Conservation (phyloP, 257 asterid species). For the Solanum gracilifrons region DNA sequence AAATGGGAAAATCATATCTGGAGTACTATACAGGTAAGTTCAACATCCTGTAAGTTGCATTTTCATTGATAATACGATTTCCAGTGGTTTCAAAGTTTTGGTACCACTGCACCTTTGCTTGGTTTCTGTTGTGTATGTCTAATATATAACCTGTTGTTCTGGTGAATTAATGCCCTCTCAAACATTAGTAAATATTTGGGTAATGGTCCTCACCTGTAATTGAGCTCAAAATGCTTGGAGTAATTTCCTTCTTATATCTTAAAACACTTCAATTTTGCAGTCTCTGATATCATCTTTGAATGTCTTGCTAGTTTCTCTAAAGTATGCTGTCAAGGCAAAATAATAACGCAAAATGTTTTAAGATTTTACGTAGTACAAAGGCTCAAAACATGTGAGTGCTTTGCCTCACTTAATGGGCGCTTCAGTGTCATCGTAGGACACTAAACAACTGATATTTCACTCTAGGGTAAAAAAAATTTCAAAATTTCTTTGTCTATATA, state of each 20-base stretch:
- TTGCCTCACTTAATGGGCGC: neutral
- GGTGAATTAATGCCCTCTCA: neutral
- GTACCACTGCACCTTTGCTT: neutral
- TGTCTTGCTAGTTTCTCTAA: neutral
- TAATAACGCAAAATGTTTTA: neutral
- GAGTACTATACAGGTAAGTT: neutral
- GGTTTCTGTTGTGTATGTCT: neutral
- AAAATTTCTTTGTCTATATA: neutral
- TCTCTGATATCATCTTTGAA: neutral
- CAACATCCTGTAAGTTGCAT: neutral
- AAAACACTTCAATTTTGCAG: neutral
- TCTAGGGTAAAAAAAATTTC: neutral
- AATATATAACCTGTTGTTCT: neutral
- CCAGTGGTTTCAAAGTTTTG: neutral
- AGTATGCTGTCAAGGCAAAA: neutral
- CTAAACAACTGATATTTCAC: neutral
- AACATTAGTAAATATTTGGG: neutral
- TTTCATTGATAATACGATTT: neutral
- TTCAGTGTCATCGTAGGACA: neutral
- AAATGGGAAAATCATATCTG: slow-evolving; percentile 2
- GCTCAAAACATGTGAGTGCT: neutral
- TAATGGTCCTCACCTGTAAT: neutral
- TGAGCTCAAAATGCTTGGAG: neutral
- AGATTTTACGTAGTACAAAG: neutral
- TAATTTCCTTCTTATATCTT: neutral